Conservation (phyloP, 176 grass and related monocot species). For the Rhynchospora pubera region DNA sequence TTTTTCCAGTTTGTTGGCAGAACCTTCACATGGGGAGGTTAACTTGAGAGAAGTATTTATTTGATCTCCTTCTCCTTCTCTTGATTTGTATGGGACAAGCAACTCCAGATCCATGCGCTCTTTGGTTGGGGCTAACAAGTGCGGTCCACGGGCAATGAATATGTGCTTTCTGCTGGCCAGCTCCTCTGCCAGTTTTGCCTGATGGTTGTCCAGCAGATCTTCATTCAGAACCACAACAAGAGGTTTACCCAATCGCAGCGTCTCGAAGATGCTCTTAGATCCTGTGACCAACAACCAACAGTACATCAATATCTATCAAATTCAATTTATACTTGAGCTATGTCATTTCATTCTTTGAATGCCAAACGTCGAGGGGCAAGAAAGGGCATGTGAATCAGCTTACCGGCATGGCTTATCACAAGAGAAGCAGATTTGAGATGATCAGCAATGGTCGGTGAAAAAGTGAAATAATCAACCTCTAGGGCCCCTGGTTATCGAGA, state of each 20-base stretch:
- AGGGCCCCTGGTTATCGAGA: conserved; percentile 37
- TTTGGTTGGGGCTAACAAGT: conserved; percentile 37
- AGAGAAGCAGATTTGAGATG: conserved; percentile 57
- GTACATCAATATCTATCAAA: background rate
- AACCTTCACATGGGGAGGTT: background rate
- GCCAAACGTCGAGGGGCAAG: background rate
- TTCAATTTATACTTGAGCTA: background rate
- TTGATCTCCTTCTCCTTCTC: conserved; percentile 43
- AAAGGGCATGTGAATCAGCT: background rate
- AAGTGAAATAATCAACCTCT: conserved; percentile 72
- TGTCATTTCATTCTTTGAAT: background rate
- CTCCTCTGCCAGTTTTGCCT: conserved; percentile 68
- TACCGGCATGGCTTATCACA: conserved; percentile 88
- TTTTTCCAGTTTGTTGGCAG: background rate
- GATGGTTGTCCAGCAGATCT: conserved; percentile 93
- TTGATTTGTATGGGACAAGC: conserved; percentile 38
- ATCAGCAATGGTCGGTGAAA: conserved; percentile 74
- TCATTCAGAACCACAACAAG: conserved; percentile 76
- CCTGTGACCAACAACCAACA: conserved; percentile 21
- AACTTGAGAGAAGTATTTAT: conserved; percentile 24
- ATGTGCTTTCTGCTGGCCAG: conserved; percentile 67
- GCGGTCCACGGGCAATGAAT: conserved; percentile 36
- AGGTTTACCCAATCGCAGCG: conserved; percentile 47
- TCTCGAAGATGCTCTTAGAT: conserved; percentile 89
- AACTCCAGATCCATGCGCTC: conserved; percentile 44